Base-by-base conservation (phyloP, 768 basidiomycete genomes). In the Lepiota venenata region DNA sequence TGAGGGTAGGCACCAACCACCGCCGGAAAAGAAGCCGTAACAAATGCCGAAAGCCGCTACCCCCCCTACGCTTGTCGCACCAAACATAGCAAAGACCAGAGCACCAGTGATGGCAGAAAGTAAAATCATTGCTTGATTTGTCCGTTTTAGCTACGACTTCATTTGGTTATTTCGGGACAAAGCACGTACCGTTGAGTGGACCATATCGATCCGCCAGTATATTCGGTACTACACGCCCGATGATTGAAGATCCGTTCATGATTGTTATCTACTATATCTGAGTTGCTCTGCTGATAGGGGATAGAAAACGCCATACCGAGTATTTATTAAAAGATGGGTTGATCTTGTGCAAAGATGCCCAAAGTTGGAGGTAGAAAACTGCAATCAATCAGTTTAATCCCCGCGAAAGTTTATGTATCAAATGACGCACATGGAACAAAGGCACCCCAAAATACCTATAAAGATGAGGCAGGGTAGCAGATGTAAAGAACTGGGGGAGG, bases 151-250 rank as follows among this genome's bases (percentile, higher is more conserved):
- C 43, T 53, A 51, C 29, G 15, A 40, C 52, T 20, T 25, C 16
- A 36, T 25, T 32, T 2, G 22, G 36, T 21, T 49, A 4, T 55
- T 58, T 29, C 43, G 41, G 37, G 29, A 21, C 20, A 8, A 11
- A 46, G 22, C 9, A 38, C 71, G n/a, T 53, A 74, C 78, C 69
- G 59, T 80, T 82, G 48, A 82, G 63, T 15, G 77, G 74, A 0
- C 82, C 81, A 58, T 70, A 72, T 15, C 61, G 59, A 60, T 82
- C 80, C 15, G 79, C 80, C 43, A 80, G 57, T 55, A 80, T 69
- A 63, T 82, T 82, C 0, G 84, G 83, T 2, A 85, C 56, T 6
- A 76, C 77, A 39, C 84, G 74, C n/a, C 84, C 84, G 56, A 82
- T 69, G n/a, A 82, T 64, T 21, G 78, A 79, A 2, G 77, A 72